A percentile compares a stretch with the other conserved stretches of the same genome.
These are phyloP conservation scores for Thielaviopsis cerberus DNA, from an alignment of 2,329 filamentous ascomycete species.

Conservation along the genomic window DNA sequence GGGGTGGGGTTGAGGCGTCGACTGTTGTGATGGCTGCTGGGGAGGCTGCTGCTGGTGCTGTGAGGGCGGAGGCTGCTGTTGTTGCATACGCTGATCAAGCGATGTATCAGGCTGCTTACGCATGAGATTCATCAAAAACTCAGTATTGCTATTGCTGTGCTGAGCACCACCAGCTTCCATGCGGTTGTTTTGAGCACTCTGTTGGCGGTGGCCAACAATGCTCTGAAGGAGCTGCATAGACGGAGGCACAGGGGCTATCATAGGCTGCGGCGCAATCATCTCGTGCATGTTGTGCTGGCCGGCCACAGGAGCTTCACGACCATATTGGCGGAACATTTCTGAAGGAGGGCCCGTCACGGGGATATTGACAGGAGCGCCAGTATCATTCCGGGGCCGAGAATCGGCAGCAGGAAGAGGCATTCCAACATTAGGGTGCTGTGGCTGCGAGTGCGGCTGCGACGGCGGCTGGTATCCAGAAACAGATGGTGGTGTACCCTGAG, in stretches of 20 bases:
- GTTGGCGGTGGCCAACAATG: constrained; percentile 29
- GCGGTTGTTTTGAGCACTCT: constrained; percentile 8
- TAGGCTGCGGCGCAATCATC: constrained; percentile 31
- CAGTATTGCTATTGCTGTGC: constrained; percentile 47
- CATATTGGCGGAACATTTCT: constrained; percentile 10
- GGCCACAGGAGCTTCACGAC: constrained; percentile 20
- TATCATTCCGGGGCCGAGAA: constrained; percentile 3
- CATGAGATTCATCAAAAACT: constrained; percentile 77
- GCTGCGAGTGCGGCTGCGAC: constrained; percentile 21
- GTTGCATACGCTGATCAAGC: constrained; percentile 32
- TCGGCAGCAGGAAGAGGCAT: constrained; percentile 10
- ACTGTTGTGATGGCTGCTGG: constrained; percentile 14
- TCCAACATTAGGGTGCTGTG: constrained; percentile 19
- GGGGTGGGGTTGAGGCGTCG: constrained; percentile 16
- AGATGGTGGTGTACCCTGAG: constrained; percentile 25
- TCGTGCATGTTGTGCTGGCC: constrained; percentile 24
- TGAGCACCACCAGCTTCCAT: constrained; percentile 1
- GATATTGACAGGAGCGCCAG: not conserved
- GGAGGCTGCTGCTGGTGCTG: constrained; percentile 14
- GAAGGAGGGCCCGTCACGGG: constrained; percentile 4
- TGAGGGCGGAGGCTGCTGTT: constrained; percentile 29
- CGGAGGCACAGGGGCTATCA: constrained; percentile 26
- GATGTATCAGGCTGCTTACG: constrained; percentile 30
- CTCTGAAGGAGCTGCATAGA: constrained; percentile 44
- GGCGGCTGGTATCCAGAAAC: constrained; percentile 17